These are phyloP conservation scores for Curvularia verruculosa DNA, from an alignment of 2,329 filamentous ascomycete genomes.

Conservation along the genomic window DNA sequence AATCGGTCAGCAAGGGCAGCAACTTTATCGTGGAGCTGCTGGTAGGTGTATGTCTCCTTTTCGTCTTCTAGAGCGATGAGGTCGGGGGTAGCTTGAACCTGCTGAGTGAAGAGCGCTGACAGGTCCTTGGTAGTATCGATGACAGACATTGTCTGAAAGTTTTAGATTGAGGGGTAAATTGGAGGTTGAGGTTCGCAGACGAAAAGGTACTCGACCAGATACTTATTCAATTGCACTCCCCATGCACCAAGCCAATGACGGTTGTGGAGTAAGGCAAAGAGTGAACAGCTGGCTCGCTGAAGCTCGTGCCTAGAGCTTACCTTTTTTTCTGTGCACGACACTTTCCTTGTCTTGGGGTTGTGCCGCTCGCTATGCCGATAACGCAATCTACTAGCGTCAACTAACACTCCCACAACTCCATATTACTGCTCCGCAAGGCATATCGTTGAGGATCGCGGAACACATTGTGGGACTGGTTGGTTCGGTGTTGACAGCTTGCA, in stretches of 20 bases:
- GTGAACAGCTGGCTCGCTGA: slow-evolving; percentile 28
- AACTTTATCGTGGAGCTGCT: slow-evolving; percentile 72
- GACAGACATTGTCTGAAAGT: slow-evolving; percentile 60
- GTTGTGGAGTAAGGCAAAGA: slow-evolving; percentile 23
- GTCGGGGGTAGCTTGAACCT: slow-evolving; percentile 72
- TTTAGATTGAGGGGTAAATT: slow-evolving; percentile 13
- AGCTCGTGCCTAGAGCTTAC: slow-evolving; percentile 14
- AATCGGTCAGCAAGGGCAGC: slow-evolving; percentile 68
- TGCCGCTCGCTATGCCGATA: slow-evolving; percentile 25
- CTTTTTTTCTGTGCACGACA: slow-evolving; percentile 17
- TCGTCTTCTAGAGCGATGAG: slow-evolving; percentile 76
- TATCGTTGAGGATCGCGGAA: slow-evolving; percentile 11
- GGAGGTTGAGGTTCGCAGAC: slow-evolving; percentile 3
- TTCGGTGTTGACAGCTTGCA: slow-evolving; percentile 12
- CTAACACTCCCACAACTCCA: slow-evolving; percentile 12
- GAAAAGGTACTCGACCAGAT: slow-evolving; percentile 25
- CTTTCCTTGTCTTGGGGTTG: slow-evolving; percentile 16
- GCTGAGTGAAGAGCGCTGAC: slow-evolving; percentile 71
- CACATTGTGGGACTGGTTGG: slow-evolving; percentile 10
- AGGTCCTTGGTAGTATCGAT: slow-evolving; percentile 76
- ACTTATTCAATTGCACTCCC: slow-evolving; percentile 24
- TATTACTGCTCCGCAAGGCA: slow-evolving; percentile 27
- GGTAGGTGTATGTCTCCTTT: slow-evolving; percentile 70
- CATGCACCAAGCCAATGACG: slow-evolving; percentile 22
- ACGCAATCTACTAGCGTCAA: slow-evolving; percentile 24